Base-by-base conservation (phyloP, 2,329 filamentous ascomycete species). In the Diaporthe eres region DNA sequence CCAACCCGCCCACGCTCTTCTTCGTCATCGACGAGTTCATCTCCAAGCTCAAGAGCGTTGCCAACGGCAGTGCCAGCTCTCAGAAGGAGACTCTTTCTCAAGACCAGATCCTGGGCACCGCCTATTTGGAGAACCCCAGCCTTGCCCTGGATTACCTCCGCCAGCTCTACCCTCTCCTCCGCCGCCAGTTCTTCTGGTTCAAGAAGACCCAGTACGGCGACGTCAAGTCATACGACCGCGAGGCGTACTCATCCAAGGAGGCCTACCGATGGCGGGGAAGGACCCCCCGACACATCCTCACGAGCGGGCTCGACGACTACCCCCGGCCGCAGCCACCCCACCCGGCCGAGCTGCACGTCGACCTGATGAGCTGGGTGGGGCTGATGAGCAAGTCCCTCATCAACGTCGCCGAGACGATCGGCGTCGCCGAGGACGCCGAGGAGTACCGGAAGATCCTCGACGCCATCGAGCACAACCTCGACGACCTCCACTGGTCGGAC, bases 331-430 rank as follows among this genome's bases (percentile, higher is more conserved):
- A 98, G 84, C 96, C 97, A 19, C 97, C 97, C 37, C 96, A 98
- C 83, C 96, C 97, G 0, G 96, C 95, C 81, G 97, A 99, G 90
- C 90, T 99, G 68, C 96, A 99, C 83, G 93, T 97, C 42, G 97
- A 99, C 84, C 89, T 98, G 72, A 94, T 99, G 83, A 94, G 94
- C 71, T 99, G 97, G 97, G 94, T 99, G 85, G 97, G 96, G n/a
- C 91, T 98, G 87, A 98, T 98, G 95, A 93, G 94, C 55, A 92
- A 93, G 78, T 93, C 94, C n/a, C 90, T 99, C 73, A 90, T 92
- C 80, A 94, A 93, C 79, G 94, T 98, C 79, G 95, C 95, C 1
- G 87, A 91, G 61, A 91, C 92, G 37, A 89, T 98, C n/a, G 92
- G 90, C 63, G 90, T 95, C 78, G 85, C 86, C 0, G 95, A 98